Percentiles rank a stretch among this genome's conserved stretches.
phyloP scores from a whole-genome alignment of 345 rosid species.

The Physaria fendleri region DNA sequence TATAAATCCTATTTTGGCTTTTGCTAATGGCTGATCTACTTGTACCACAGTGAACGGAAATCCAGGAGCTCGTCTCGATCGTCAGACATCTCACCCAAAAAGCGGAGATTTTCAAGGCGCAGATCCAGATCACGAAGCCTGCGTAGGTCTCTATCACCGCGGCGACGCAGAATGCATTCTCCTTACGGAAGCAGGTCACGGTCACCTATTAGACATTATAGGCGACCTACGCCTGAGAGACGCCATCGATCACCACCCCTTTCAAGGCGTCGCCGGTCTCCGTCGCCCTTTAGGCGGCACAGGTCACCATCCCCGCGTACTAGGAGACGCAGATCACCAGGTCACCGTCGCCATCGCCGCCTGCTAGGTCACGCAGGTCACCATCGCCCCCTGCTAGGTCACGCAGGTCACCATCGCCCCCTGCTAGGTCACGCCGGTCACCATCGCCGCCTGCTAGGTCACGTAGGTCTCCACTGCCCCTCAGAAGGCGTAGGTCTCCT shows the following conservation, averaged over 20 bases:
- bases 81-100: slow-evolving; percentile 47
- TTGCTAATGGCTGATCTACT: slow-evolving; percentile 11
- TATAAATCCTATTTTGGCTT: not conserved
- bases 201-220: slow-evolving; percentile 35
- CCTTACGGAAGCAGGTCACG: slow-evolving; percentile 30
- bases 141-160: slow-evolving; percentile 35
- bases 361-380: slow-evolving; percentile 33
- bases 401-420: slow-evolving; percentile 28
- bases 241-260: slow-evolving; percentile 38
- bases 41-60: slow-evolving; percentile 35
- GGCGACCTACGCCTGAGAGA: slow-evolving; percentile 37
- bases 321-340: slow-evolving; percentile 29
- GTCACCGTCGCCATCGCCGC: slow-evolving; percentile 29
- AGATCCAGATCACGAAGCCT: slow-evolving; percentile 51
- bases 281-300: slow-evolving; percentile 30
- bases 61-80: slow-evolving; percentile 77
- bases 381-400: slow-evolving; percentile 33
- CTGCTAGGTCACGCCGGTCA: slow-evolving; percentile 26
- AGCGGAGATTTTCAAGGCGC: slow-evolving; percentile 42
- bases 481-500: slow-evolving; percentile 31
- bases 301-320: slow-evolving; percentile 40
- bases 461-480: slow-evolving; percentile 25
- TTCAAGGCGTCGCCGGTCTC: slow-evolving; percentile 38
- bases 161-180: slow-evolving; percentile 33
- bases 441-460: slow-evolving; percentile 10